phyloP scores from a whole-genome alignment of 2,329 filamentous ascomycete species.

The Aspergillus uvarum region DNA sequence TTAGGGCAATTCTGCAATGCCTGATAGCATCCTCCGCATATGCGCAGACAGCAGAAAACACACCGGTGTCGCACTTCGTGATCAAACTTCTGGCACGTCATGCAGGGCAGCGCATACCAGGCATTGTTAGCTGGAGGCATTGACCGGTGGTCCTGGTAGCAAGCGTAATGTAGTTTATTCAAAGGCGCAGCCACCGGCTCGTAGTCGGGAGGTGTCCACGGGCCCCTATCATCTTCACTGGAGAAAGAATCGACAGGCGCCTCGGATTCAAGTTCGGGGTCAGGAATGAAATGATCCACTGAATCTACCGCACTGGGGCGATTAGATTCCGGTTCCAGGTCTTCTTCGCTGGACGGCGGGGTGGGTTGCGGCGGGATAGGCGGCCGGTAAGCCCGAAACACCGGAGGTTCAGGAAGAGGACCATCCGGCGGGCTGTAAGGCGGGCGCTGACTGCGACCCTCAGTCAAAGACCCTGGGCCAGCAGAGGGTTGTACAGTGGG shows the following conservation, averaged over 20 bases:
- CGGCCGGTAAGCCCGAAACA: constrained; percentile 1
- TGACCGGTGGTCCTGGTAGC: constrained; percentile 41
- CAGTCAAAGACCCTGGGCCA: constrained; percentile 1
- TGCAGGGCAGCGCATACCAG: constrained; percentile 44
- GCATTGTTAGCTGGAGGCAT: constrained; percentile 40
- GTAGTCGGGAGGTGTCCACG: constrained; percentile 32
- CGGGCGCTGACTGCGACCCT: neutral
- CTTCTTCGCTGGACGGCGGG: constrained; percentile 14
- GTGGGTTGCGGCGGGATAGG: constrained; percentile 8
- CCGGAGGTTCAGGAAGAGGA: constrained; percentile 2
- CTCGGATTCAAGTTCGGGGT: constrained; percentile 24
- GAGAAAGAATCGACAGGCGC: constrained; percentile 20
- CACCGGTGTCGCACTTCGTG: constrained; percentile 40
- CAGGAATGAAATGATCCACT: constrained; percentile 36
- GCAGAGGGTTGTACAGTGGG: constrained; percentile 12
- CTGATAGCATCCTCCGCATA: constrained; percentile 39
- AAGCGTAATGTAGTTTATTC: constrained; percentile 37
- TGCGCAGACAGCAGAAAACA: constrained; percentile 43
- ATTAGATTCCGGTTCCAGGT: constrained; percentile 14
- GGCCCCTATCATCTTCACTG: constrained; percentile 21
- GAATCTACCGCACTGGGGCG: constrained; percentile 21
- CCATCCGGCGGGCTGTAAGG: neutral
- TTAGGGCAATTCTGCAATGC: constrained; percentile 33
- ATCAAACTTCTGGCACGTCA: constrained; percentile 44
- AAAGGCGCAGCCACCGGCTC: constrained; percentile 37